phyloP scores from a whole-genome alignment of 2,329 filamentous ascomycete species.

The Elsinoe fawcettii region DNA sequence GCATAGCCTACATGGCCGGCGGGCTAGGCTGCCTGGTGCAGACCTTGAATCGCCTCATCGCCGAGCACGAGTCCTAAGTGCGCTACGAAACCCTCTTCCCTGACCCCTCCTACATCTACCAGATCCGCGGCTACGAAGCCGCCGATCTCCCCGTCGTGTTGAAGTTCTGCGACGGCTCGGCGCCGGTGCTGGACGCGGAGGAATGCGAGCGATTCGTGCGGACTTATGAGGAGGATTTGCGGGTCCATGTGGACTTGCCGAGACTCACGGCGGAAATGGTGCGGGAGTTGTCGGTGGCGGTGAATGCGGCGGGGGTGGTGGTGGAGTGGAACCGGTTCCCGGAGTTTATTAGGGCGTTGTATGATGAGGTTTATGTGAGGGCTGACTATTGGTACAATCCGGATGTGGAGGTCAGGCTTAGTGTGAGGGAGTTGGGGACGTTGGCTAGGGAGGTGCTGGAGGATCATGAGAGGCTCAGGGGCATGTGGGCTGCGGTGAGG shows the following conservation, averaged over 20 bases:
- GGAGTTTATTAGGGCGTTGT: background rate
- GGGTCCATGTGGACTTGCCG: background rate
- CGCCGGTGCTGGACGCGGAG: background rate
- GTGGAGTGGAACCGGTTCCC: background rate
- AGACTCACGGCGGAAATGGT: background rate
- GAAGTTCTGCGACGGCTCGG: background rate
- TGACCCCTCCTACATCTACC: background rate
- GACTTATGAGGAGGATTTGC: background rate
- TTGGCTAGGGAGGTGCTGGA: background rate
- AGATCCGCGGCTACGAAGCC: background rate
- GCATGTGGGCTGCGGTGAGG: background rate
- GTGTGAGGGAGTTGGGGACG: background rate
- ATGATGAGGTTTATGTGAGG: background rate
- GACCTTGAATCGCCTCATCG: background rate
- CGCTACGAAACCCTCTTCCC: background rate
- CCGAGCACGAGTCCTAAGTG: background rate
- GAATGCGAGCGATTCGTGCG: background rate
- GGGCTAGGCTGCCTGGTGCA: background rate
- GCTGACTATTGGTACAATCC: background rate
- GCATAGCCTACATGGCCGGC: background rate
- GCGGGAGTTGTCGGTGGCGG: background rate
- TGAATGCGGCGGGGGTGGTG: background rate
- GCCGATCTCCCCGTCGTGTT: background rate
- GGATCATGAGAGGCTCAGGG: background rate
- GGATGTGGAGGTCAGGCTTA: background rate